Conservation (phyloP, 768 basidiomycete species). For the Lentinula sp. region DNA sequence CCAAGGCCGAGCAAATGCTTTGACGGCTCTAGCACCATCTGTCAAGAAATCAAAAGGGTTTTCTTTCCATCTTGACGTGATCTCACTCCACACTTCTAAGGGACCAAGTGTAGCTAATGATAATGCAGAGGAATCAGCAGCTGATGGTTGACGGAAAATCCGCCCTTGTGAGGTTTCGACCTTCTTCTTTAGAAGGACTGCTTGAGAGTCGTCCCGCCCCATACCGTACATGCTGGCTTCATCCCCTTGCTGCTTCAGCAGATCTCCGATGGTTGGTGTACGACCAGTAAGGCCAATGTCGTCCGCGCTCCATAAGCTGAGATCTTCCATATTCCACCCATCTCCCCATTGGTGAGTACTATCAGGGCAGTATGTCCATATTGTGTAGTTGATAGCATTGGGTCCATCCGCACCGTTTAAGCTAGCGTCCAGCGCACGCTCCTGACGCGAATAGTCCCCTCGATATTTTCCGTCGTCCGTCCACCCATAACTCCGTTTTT, state of each 20-base stretch:
- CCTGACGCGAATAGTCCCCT: slow-evolving; percentile 74
- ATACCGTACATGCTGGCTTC: slow-evolving; percentile 20
- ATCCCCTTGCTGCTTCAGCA: slow-evolving; percentile 14
- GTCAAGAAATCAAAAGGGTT: slow-evolving; percentile 72
- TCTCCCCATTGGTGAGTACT: slow-evolving; percentile 88
- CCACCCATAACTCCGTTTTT: slow-evolving; percentile 78
- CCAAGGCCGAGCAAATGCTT: slow-evolving; percentile 83
- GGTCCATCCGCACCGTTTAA: slow-evolving; percentile 72
- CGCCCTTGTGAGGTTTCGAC: slow-evolving; percentile 6
- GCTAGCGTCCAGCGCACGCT: slow-evolving; percentile 84
- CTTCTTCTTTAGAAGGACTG: slow-evolving; percentile 28
- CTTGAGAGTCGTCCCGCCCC: slow-evolving; percentile 28
- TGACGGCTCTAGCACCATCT: slow-evolving; percentile 78
- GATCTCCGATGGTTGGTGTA: slow-evolving; percentile 12
- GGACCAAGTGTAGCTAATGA: slow-evolving; percentile 27
- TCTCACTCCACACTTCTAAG: slow-evolving; percentile 14
- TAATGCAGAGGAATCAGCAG: slow-evolving; percentile 24
- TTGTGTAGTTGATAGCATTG: slow-evolving; percentile 72
- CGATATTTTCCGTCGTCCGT: slow-evolving; percentile 57
- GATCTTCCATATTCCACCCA: slow-evolving; percentile 94
- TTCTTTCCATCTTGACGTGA: slow-evolving; percentile 25
- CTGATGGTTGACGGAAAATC: slow-evolving; percentile 7
- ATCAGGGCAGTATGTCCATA: slow-evolving; percentile 88
- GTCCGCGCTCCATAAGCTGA: slow-evolving; percentile 81
- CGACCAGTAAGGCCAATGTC: slow-evolving; percentile 37